Evolutionary conservation across 2,329 filamentous ascomycete species (phyloP), one percentile per base, ranked within the genome.

Genomic region (Verruconis gallopava): DNA sequence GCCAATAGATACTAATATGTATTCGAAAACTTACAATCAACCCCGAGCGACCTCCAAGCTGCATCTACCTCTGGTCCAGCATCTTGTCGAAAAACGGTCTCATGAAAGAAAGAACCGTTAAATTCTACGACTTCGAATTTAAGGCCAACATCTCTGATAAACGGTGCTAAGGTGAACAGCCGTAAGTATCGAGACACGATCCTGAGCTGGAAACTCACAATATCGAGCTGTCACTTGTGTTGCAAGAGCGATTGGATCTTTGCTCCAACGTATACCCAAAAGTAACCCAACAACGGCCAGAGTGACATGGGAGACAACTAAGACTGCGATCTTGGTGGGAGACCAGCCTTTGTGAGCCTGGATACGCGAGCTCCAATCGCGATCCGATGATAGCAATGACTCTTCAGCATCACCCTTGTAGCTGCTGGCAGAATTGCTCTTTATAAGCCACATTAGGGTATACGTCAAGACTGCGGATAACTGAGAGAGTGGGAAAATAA

Each of bases 61-160:
- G 62, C 64, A 46, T 79, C 75, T 0, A 75, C 72, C 39, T 72
- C 68, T 0, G 69, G 65, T 0, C 67, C 49, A 1, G 63, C 68
- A 11, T 61, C 53, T 44, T 65, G 60, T 2, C 73, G 67, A 50
- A 70, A 79, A 13, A 70, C 55, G 19, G 68, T 69, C 48, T 74
- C 66, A 0, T 71, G 57, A 42, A 75, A 49, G 15, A 79, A 71
- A 0, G 68, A 69, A 0, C 73, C 74, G 46, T 79, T 74, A 54
- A 76, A 79, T 2, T 48, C 48, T 39, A 64, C 53, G 1, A 51
- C 51, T 9, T 59, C 53, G 51, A 67, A 71, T 9, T 53, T 51
- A 3, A 69, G 57, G 18, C 58, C 51, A 4, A 70, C 53, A 5
- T 68, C 61, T 18, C 60, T 56, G 18, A 57, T 49, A 1, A 60